Percentiles rank a stretch among this genome's conserved stretches.
Conservation (phyloP, 768 basidiomycete species). For the Imleria badia region DNA sequence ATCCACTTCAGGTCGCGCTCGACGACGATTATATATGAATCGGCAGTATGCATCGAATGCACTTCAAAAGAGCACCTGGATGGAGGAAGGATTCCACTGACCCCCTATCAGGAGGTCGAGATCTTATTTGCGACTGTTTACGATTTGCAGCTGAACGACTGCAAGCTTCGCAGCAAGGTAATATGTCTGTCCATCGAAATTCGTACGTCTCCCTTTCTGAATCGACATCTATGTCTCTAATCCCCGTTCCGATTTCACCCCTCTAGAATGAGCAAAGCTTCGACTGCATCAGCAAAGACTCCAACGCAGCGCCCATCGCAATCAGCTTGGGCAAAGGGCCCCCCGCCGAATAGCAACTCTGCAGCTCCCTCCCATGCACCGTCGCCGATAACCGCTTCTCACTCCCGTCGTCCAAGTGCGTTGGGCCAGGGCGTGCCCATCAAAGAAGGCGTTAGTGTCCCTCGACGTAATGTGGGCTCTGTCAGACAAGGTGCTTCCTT, state of each 20-base stretch:
- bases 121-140: too few relatives aligned
- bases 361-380: conserved; percentile 46
- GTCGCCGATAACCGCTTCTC: conserved; percentile 49
- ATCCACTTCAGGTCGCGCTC: too few relatives aligned
- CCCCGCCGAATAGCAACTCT: conserved; percentile 58
- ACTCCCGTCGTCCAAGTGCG: conserved; percentile 78
- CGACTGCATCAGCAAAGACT: conserved; percentile 72
- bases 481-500: conserved; percentile 77
- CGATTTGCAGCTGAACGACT: too few relatives aligned
- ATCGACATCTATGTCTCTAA: background rate
- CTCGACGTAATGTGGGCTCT: conserved; percentile 59
- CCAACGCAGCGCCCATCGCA: conserved; percentile 70
- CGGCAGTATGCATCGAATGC: too few relatives aligned
- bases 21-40: too few relatives aligned
- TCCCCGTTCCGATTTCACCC: conserved; percentile 7
- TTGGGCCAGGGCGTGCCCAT: conserved; percentile 69
- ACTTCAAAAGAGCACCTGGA: too few relatives aligned
- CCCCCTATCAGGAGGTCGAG: too few relatives aligned
- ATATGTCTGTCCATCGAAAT: conserved; percentile 43
- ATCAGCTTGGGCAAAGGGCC: conserved; percentile 92
- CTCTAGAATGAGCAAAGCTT: conserved; percentile 98
- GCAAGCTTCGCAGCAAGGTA: too few relatives aligned
- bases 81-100: too few relatives aligned
- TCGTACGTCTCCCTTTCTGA: conserved; percentile 40
- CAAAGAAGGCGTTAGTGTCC: conserved; percentile 77